Percentiles rank a stretch among this genome's conserved stretches.
Conservation (phyloP, 345 rosid species). For the Linum usitatissimum region DNA sequence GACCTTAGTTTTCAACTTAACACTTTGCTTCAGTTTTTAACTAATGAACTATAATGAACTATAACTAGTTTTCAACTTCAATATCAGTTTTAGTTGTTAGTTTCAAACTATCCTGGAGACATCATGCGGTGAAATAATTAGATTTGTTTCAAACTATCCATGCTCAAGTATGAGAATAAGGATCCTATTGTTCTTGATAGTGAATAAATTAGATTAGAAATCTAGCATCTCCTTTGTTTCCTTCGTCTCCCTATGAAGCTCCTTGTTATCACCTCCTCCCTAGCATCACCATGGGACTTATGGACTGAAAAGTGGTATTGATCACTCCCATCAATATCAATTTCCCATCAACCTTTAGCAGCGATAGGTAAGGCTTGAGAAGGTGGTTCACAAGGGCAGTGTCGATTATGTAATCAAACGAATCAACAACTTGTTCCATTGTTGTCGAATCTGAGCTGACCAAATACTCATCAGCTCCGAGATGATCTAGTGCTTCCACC, state of each 20-base stretch:
- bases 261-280: constrained; percentile 69
- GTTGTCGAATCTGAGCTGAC: constrained; percentile 51
- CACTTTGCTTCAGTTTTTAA: too few species aligned
- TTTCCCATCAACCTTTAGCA: constrained; percentile 74
- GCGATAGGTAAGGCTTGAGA: constrained; percentile 65
- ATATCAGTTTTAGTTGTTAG: too few species aligned
- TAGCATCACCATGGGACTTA: constrained; percentile 66
- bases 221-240: constrained; percentile 76
- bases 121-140: too few species aligned
- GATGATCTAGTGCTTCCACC: constrained; percentile 69
- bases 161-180: too few species aligned
- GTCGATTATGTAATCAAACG: constrained; percentile 79
- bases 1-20: too few species aligned
- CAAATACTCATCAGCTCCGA: constrained; percentile 76
- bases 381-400: constrained; percentile 76
- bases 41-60: too few species aligned
- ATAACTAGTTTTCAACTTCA: too few species aligned
- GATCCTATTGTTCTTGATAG: too few species aligned
- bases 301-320: constrained; percentile 57
- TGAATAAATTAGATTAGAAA: too few species aligned
- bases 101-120: too few species aligned
- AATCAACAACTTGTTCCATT: constrained; percentile 57
- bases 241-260: constrained; percentile 72
- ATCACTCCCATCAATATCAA: constrained; percentile 80
- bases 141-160: too few species aligned